phyloP scores from a whole-genome alignment of 331 rosid species.

The Pyrus hybrid region DNA sequence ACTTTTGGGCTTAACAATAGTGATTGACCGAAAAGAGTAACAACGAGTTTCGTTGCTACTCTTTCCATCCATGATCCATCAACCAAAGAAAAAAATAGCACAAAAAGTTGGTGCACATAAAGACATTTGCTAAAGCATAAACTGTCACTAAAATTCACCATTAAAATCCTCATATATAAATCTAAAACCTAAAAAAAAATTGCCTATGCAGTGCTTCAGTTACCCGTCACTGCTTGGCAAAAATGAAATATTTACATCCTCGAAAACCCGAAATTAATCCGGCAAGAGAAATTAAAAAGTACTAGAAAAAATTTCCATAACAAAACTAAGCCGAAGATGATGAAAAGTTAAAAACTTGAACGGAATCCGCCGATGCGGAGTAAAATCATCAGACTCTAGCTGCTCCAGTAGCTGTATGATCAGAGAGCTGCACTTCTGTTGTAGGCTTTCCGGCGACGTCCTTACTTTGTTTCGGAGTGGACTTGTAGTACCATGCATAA shows the following conservation, averaged over 20 bases:
- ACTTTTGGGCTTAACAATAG: too few species aligned
- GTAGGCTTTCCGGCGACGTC: conserved; percentile 4
- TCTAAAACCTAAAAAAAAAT: too few species aligned
- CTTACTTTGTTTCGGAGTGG: conserved; percentile 6
- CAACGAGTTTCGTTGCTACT: too few species aligned
- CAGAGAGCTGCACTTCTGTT: conserved; percentile 26
- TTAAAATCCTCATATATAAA: too few species aligned
- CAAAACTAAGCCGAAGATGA: not conserved
- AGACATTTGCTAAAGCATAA: not conserved
- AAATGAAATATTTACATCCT: not conserved
- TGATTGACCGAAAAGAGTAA: too few species aligned
- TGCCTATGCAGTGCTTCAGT: not conserved
- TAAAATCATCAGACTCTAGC: not conserved
- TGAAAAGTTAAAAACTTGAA: not conserved
- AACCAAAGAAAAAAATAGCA: not conserved
- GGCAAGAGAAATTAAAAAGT: not conserved
- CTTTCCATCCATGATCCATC: not conserved
- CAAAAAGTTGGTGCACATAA: not conserved
- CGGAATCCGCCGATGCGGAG: not conserved
- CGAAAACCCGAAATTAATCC: not conserved
- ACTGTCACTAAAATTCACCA: not conserved
- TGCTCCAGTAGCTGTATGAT: not conserved
- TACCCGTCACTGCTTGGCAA: not conserved
- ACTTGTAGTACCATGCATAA: conserved; percentile 26
- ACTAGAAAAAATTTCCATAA: not conserved